Percentiles rank a stretch among this genome's conserved stretches.
Evolutionary conservation across 495 filamentous ascomycete genomes (phyloP).

Genomic region (Mycothermus thermophilus): DNA sequence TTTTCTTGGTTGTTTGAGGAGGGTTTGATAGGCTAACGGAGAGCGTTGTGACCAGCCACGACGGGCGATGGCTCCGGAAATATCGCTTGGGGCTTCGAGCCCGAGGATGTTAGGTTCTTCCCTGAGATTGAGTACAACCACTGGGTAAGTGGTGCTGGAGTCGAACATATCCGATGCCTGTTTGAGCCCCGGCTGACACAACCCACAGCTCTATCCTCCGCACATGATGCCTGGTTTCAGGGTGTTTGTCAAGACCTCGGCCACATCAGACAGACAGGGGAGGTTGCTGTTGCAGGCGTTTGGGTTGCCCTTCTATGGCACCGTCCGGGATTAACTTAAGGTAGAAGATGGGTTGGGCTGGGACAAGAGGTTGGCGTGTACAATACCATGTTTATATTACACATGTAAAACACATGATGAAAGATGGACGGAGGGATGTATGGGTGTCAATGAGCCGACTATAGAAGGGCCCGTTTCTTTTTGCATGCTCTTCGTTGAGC

Average conservation of each 20-base stretch:
- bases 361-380: constrained; percentile 2
- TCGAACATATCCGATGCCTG: constrained; percentile 14
- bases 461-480: no score
- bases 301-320: constrained; percentile 75
- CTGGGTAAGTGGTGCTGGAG: constrained; percentile 52
- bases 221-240: constrained; percentile 91
- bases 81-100: constrained; percentile 61
- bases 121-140: constrained; percentile 90
- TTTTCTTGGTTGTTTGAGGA: no score
- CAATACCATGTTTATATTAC: constrained; percentile 10
- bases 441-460: no score
- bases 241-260: constrained; percentile 75
- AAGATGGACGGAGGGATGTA: no score
- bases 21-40: neutral
- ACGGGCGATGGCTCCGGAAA: constrained; percentile 79
- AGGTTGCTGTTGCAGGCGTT: constrained; percentile 66
- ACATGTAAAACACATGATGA: constrained; percentile 10
- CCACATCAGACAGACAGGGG: constrained; percentile 83
- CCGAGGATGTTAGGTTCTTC: constrained; percentile 63
- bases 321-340: constrained; percentile 37
- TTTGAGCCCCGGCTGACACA: neutral
- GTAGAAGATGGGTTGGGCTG: no score
- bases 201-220: no score
- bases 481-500: no score
- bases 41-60: constrained; percentile 18